These are phyloP conservation scores for Tricholoma flavovirens DNA, from an alignment of 768 basidiomycete genomes.

Conservation along the genomic window DNA sequence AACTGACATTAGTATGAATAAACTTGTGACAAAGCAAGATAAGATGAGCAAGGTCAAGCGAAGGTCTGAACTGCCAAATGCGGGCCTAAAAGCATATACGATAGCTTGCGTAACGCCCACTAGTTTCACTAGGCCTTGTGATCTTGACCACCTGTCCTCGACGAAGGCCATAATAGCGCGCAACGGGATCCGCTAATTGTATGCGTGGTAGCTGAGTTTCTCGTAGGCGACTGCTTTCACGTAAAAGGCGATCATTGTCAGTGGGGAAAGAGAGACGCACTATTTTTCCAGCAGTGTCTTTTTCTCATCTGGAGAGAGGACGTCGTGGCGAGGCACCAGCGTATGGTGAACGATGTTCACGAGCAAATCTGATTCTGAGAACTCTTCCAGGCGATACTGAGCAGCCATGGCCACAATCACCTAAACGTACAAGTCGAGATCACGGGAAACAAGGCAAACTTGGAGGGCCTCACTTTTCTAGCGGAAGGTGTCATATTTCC, in stretches of 20 bases:
- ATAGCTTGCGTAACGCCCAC: constrained; percentile 89
- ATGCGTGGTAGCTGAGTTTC: constrained; percentile 98
- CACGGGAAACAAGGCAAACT: constrained; percentile 8
- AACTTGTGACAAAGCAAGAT: constrained; percentile 14
- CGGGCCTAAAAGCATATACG: constrained; percentile 72
- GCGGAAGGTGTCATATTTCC: constrained; percentile 97
- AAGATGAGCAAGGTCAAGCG: constrained; percentile 11
- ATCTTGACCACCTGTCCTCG: constrained; percentile 99
- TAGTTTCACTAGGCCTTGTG: constrained; percentile 93
- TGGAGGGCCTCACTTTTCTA: constrained; percentile 60
- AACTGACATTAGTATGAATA: constrained; percentile 21
- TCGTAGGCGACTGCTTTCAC: constrained; percentile 73
- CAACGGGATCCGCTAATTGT: constrained; percentile 94
- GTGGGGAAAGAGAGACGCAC: constrained; percentile 49
- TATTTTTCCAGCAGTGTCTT: constrained; percentile 83
- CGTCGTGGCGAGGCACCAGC: constrained; percentile 89
- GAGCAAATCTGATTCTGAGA: constrained; percentile 91
- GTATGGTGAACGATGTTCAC: constrained; percentile 98
- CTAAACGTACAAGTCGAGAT: constrained; percentile 34
- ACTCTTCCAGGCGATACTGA: constrained; percentile 89
- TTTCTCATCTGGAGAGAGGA: constrained; percentile 84
- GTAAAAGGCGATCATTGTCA: constrained; percentile 10
- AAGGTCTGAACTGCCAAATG: background rate
- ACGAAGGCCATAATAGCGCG: constrained; percentile 93
- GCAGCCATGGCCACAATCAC: constrained; percentile 87